These are phyloP conservation scores for Backusella luteola DNA, from an alignment of 192 early-diverging fungal species.

Conservation along the genomic window DNA sequence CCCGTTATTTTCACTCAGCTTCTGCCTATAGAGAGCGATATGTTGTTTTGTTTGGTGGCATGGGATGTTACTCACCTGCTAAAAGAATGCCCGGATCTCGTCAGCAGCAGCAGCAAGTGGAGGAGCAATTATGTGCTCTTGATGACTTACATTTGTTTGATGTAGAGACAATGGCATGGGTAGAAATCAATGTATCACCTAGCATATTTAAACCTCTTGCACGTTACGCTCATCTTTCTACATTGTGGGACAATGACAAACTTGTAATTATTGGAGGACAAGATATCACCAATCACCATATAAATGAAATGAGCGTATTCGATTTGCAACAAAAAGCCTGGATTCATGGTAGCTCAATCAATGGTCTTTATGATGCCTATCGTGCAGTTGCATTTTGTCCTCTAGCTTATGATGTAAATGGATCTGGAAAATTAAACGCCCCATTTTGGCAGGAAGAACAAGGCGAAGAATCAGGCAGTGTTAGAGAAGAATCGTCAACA, in stretches of 20 bases:
- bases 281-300: conserved; percentile 71
- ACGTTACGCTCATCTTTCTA: conserved; percentile 75
- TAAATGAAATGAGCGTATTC: conserved; percentile 77
- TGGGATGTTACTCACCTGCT: conserved; percentile 54
- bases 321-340: conserved; percentile 63
- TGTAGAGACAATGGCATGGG: conserved; percentile 61
- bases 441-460: conserved; percentile 16
- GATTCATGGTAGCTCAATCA: conserved; percentile 62
- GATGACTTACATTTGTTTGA: conserved; percentile 73
- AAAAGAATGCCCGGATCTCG: not conserved
- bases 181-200: conserved; percentile 42
- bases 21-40: conserved; percentile 60
- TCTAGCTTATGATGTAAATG: conserved; percentile 14
- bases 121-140: conserved; percentile 61
- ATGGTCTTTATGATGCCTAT: conserved; percentile 75
- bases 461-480: not conserved
- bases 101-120: conserved; percentile 24
- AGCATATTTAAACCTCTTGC: conserved; percentile 57
- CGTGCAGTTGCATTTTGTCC: conserved; percentile 69
- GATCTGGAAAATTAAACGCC: not conserved
- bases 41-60: conserved; percentile 77
- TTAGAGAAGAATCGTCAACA: conserved; percentile 44
- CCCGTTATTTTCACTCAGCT: conserved; percentile 74
- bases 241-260: conserved; percentile 55
- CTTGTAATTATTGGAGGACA: conserved; percentile 76